Base-by-base conservation (phyloP, 129 eudicot genomes). In the Deinandra increscens region DNA sequence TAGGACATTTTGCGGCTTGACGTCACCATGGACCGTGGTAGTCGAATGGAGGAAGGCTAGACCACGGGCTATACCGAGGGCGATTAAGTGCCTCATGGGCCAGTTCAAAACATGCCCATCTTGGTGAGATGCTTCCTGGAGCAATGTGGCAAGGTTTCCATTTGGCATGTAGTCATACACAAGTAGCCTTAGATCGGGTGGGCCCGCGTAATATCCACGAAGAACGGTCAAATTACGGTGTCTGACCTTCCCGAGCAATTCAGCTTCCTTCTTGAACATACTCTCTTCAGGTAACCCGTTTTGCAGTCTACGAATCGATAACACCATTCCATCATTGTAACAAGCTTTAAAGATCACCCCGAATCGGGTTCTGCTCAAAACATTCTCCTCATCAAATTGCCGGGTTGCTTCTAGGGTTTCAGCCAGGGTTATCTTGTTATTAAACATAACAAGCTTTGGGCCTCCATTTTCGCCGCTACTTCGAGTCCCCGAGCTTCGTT, bases 31-130 rank as follows among this genome's bases (percentile, higher is more conserved):
- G 26, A 85, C 87, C 76, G 81, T 83, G 39, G 81, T 33, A 20
- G 82, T 33, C 10, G 96, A 56, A 71, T 91, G 97, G 4, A 91
- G 83, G 60, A 85, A 88, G 0, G 87, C 90, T 7, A 91, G 61
- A 0, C 97, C 97, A 0, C 97, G 96, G 15, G 93, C 93, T 41
- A 91, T 85, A 4, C 97, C 97, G 0, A 91, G 84, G 0, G 97
- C 97, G 31, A 91, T 91, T 37, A 91, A 83, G 75, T 91, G 97
- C 1, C 97, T 72, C 97, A 91, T 91, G n/a, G 97, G 96, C 97
- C 97, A 91, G 38, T 91, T 91, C 3, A 91, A 83, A 41, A 91
- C 97, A 66, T 91, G 97, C 5, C 97, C 97, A 9, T 91, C 97
- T 78, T 88, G 96, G 82, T 91, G 96, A 0, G 93, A 91, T 23